These are phyloP conservation scores for Backusella parvicylindrica DNA, from an alignment of 192 early-diverging fungal genomes.

Conservation along the genomic window DNA sequence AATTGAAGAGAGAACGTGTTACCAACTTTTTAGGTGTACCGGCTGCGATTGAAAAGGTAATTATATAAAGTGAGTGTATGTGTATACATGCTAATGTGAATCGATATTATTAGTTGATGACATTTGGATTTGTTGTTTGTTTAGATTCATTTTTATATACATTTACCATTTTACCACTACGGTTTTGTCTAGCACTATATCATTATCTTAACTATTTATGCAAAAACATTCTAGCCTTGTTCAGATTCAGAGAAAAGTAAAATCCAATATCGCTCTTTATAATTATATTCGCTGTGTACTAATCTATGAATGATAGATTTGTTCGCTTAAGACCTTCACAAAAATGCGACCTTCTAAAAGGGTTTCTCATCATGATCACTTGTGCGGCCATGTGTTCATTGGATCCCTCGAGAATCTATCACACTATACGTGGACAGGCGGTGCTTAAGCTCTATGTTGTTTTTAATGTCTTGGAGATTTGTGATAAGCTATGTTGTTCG, in stretches of 20 bases:
- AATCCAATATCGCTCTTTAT: neutral
- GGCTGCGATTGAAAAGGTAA: conserved; percentile 82
- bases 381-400: conserved; percentile 75
- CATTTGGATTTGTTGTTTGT: conserved; percentile 89
- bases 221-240: conserved; percentile 35
- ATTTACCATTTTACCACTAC: conserved; percentile 90
- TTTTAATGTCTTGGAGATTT: conserved; percentile 93
- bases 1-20: conserved; percentile 83
- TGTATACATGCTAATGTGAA: neutral
- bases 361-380: conserved; percentile 69
- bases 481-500: conserved; percentile 89
- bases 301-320: neutral
- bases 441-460: conserved; percentile 97
- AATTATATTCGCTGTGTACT: neutral
- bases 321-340: conserved; percentile 73
- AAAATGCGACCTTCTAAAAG: conserved; percentile 90
- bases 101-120: conserved; percentile 62
- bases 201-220: conserved; percentile 38
- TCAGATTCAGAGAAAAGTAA: conserved; percentile 34
- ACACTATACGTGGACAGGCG: conserved; percentile 92
- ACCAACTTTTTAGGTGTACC: conserved; percentile 88
- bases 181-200: conserved; percentile 69
- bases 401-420: conserved; percentile 90
- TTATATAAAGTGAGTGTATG: neutral
- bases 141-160: conserved; percentile 94